Evolutionary conservation across 2,329 filamentous ascomycete species (phyloP).

Genomic region (Hirsutella thompsonii): DNA sequence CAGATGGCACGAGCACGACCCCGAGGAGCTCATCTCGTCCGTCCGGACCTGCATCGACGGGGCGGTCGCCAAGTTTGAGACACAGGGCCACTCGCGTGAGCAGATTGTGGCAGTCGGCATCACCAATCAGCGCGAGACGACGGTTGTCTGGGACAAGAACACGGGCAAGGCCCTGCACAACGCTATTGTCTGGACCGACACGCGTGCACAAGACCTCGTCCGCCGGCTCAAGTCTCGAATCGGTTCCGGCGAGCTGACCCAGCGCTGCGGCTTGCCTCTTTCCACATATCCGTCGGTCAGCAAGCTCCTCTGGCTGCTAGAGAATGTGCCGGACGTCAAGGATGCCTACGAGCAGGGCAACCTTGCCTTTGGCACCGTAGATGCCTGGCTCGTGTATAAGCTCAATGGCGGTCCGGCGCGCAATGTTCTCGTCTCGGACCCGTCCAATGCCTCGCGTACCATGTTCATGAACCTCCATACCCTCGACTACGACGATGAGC

Average conservation of each 20-base stretch:
- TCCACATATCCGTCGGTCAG: constrained; percentile 73
- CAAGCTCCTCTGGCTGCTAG: constrained; percentile 66
- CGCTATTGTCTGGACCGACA: constrained; percentile 78
- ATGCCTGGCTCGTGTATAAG: constrained; percentile 71
- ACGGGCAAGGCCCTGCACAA: constrained; percentile 69
- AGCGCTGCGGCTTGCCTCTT: constrained; percentile 62
- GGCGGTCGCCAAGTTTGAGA: constrained; percentile 55
- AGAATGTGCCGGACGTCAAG: constrained; percentile 53
- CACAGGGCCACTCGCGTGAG: constrained; percentile 49
- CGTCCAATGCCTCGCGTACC: constrained; percentile 71
- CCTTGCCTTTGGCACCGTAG: constrained; percentile 68
- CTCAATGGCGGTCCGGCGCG: constrained; percentile 57
- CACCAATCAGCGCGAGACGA: constrained; percentile 76
- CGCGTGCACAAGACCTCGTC: constrained; percentile 58
- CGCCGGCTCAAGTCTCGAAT: constrained; percentile 56
- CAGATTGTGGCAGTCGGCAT: constrained; percentile 68
- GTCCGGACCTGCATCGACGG: constrained; percentile 66
- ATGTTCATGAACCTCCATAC: constrained; percentile 81
- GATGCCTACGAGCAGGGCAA: constrained; percentile 59
- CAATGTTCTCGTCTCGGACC: constrained; percentile 62
- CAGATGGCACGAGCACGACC: constrained; percentile 80
- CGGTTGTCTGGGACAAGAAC: constrained; percentile 64
- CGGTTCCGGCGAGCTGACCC: constrained; percentile 53
- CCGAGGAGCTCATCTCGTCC: constrained; percentile 57
- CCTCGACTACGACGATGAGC: constrained; percentile 58